Evolutionary conservation across 371 early-diverging fungal genomes (phyloP).

Genomic region (Mucor mucedo): DNA sequence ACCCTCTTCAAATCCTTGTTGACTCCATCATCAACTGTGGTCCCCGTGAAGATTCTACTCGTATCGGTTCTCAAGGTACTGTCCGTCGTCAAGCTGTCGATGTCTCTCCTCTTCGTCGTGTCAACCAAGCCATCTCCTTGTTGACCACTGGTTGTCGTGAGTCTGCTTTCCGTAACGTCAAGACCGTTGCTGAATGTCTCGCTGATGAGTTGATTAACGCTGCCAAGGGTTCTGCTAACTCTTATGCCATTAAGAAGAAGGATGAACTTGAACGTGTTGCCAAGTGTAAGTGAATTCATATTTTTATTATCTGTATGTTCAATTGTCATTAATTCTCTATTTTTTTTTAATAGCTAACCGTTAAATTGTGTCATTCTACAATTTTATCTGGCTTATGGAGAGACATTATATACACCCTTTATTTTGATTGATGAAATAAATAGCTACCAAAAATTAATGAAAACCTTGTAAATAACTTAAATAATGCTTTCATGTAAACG

Average conservation of each 20-base stretch:
- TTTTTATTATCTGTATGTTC: no score
- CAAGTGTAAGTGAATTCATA: slow-evolving; percentile 30
- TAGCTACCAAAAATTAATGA: no score
- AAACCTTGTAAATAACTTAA: no score
- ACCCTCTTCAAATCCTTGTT: slow-evolving; percentile 98
- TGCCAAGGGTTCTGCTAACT: slow-evolving; percentile 95
- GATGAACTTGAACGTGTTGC: slow-evolving; percentile 90
- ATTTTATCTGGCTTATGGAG: not conserved
- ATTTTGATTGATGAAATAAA: no score
- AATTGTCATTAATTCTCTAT: not conserved
- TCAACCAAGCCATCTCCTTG: slow-evolving; percentile 94
- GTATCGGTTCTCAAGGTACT: slow-evolving; percentile 98
- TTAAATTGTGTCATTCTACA: slow-evolving; percentile 15
- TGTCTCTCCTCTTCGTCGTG: slow-evolving; percentile 97
- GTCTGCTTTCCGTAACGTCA: slow-evolving; percentile 56
- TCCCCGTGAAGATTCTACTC: slow-evolving; percentile 98
- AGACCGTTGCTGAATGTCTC: slow-evolving; percentile 99
- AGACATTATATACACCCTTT: not conserved
- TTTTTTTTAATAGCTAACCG: slow-evolving; percentile 27
- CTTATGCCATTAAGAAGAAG: slow-evolving; percentile 99
- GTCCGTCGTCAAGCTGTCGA: slow-evolving; percentile 99
- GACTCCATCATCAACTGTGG: slow-evolving; percentile 99
- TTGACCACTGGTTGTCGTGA: slow-evolving; percentile 85
- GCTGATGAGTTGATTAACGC: slow-evolving; percentile 99
- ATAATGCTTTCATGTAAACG: not conserved